A percentile compares a stretch with the other conserved stretches of the same genome.
Evolutionary conservation across 805 yeast species (phyloP).

Genomic region (Cyberlindnera maclurae): DNA sequence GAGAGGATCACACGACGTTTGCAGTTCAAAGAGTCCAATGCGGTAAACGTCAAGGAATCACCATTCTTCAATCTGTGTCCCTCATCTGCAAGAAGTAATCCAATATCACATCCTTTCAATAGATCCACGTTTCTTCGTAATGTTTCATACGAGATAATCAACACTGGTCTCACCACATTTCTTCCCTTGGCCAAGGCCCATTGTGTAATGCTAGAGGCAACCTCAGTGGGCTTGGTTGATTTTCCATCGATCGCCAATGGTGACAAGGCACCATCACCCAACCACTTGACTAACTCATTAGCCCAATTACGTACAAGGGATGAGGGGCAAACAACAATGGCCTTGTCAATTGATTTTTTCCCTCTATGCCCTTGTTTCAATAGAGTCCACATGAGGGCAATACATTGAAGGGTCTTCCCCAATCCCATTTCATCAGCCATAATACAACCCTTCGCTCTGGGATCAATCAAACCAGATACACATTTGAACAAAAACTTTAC

Average conservation of each 20-base stretch:
- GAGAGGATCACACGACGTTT: conserved; percentile 85
- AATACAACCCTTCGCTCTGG: conserved; percentile 87
- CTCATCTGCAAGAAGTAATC: conserved; percentile 79
- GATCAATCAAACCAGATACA: conserved; percentile 78
- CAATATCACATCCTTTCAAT: conserved; percentile 71
- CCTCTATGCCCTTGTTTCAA: conserved; percentile 82
- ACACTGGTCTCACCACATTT: conserved; percentile 83
- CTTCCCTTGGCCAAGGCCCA: conserved; percentile 91
- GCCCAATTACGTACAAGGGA: conserved; percentile 96
- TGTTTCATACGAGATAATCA: conserved; percentile 92
- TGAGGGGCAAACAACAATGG: conserved; percentile 92
- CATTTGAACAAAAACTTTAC: conserved; percentile 87
- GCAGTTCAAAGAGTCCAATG: conserved; percentile 77
- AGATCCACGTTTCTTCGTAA: conserved; percentile 77
- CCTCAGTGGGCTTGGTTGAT: conserved; percentile 60
- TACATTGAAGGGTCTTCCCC: conserved; percentile 86
- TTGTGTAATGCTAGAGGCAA: conserved; percentile 57
- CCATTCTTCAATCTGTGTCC: conserved; percentile 84
- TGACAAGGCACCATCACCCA: conserved; percentile 83
- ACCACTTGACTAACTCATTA: conserved; percentile 89
- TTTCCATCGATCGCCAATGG: conserved; percentile 94
- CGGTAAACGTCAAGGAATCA: conserved; percentile 85
- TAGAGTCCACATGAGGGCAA: conserved; percentile 87
- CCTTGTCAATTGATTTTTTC: conserved; percentile 75
- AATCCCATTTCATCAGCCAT: conserved; percentile 99